Evolutionary conservation across 495 filamentous ascomycete species (phyloP).

Genomic region (Aspergillus sclerotioniger): DNA sequence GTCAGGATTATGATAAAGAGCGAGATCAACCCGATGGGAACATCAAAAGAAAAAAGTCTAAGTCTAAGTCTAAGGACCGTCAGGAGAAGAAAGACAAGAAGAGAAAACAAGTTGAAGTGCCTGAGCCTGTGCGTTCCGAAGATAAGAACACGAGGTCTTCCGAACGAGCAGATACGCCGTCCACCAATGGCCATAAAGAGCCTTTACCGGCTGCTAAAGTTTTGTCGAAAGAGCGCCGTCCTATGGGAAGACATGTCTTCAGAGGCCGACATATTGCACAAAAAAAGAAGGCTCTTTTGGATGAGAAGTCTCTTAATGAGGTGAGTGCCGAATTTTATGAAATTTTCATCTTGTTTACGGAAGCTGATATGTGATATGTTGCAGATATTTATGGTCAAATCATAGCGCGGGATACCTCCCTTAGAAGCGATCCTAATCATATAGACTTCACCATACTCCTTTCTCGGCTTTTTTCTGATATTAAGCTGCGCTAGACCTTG

Average conservation of each 20-base stretch:
- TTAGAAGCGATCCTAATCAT: no score
- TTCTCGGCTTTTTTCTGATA: no score
- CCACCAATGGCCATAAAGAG: slow-evolving; percentile 24
- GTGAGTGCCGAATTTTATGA: slow-evolving; percentile 45
- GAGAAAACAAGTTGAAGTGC: slow-evolving; percentile 49
- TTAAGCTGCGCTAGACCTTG: no score
- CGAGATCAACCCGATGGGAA: slow-evolving; percentile 12
- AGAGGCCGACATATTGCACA: slow-evolving; percentile 72
- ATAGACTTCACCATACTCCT: no score
- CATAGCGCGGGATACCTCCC: no score
- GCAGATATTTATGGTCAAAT: no score
- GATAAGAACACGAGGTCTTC: slow-evolving; percentile 12
- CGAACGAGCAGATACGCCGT: slow-evolving; percentile 10
- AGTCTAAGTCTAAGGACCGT: slow-evolving; percentile 3
- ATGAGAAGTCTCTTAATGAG: slow-evolving; percentile 73
- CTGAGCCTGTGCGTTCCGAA: slow-evolving; percentile 17
- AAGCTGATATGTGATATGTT: no score
- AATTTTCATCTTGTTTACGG: background rate
- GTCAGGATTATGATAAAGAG: slow-evolving; percentile 26
- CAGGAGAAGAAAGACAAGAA: slow-evolving; percentile 37
- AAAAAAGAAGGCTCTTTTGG: slow-evolving; percentile 71
- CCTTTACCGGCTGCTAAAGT: slow-evolving; percentile 16
- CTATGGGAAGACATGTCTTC: slow-evolving; percentile 58
- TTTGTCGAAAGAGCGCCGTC: slow-evolving; percentile 43
- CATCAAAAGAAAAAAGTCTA: slow-evolving; percentile 23